A percentile compares a stretch with the other conserved stretches of the same genome.
Conservation (phyloP, 73 alveolate species). For the Symbiodinium pilosum region DNA sequence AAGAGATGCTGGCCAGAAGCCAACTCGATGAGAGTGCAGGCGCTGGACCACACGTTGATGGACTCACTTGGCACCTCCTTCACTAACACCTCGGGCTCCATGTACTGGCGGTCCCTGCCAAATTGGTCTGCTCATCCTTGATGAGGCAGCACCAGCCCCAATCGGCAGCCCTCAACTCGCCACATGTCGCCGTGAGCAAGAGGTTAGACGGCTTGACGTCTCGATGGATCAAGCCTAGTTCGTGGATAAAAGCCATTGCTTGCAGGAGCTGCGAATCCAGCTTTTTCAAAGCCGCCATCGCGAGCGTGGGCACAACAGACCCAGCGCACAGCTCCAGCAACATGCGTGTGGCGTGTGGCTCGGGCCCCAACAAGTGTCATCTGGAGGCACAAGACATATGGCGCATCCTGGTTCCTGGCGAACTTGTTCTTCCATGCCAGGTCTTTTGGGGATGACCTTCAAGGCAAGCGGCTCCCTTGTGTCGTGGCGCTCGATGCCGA, state of each 20-base stretch:
- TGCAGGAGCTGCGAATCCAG: background rate
- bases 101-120: background rate
- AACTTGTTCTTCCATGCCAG: background rate
- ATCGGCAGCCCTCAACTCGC: background rate
- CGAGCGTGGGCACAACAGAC: too few relatives aligned
- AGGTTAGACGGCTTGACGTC: background rate
- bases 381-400: background rate
- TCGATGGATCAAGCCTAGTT: background rate
- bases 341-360: too few relatives aligned
- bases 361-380: too few relatives aligned
- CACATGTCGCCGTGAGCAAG: background rate
- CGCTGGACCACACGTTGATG: background rate
- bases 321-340: too few relatives aligned
- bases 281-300: background rate
- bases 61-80: background rate
- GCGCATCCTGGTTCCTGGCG: background rate
- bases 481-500: too few relatives aligned
- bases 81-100: background rate
- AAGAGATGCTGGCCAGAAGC: background rate
- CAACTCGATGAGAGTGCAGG: background rate
- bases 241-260: background rate
- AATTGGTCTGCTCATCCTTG: background rate
- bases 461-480: too few relatives aligned
- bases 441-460: too few relatives aligned
- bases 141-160: background rate